Base-by-base conservation (phyloP, 306 rosid species). In the Medicago arabica region DNA sequence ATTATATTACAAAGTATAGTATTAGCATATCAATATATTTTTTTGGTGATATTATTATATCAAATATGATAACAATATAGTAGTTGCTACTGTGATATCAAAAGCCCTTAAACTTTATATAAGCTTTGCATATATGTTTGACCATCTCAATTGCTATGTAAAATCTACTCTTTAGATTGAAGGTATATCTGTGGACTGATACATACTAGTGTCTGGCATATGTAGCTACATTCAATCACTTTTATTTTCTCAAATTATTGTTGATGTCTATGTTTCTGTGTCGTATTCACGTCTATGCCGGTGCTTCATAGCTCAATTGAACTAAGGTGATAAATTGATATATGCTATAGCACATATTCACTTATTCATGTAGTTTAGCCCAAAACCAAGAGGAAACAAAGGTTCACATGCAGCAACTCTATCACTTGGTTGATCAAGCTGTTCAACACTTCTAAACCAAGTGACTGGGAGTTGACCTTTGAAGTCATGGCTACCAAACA, bases 301-400 rank as follows among this genome's bases (percentile, higher is more conserved):
- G 21, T 16, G 9, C 8, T 51, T 17, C 12, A 51, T 17, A 51
- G 21, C 21, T n/a, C 46, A 78, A 51, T 18, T 62, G 49, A 61
- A 61, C 66, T 66, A 39, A 31, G 53, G 76, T 14, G 75, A 67
- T 61, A 23, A 41, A 41, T 12, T 41, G 47, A 41, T 44, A 44
- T 46, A 2, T 46, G 28, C 28, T 23, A 2, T 38, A 62, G 9
- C 61, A 62, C 63, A 62, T 46, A 43, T 5, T 69, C 50, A 53
- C 9, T 62, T 57, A 62, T 46, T 49, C 31, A 50, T 38, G 36
- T 53, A 71, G 50, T 71, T 71, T 34, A 71, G 70, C 9, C 96
- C 95, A 38, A 85, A 92, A 79, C 93, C 97, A 17, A 91, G 71
- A 53, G 96, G 98, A 81, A 85, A 88, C n/a, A 91, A 80, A 34